Base-by-base conservation (phyloP, 73 alveolate species). In the Paramecium primaurelia region DNA sequence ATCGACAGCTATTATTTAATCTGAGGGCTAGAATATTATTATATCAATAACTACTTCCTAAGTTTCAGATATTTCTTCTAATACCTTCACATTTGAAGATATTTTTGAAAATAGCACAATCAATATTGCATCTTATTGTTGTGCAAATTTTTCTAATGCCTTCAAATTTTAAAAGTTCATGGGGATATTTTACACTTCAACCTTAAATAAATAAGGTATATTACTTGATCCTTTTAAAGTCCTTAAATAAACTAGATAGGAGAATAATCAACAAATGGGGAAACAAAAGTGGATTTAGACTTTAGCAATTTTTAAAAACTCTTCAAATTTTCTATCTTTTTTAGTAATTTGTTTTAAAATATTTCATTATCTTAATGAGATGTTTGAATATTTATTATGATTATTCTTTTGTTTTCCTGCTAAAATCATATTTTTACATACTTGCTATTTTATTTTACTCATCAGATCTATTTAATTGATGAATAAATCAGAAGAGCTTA, bases 61-160 rank as follows among this genome's bases (percentile, higher is more conserved):
- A 16, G 91, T 80, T 8, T 40, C 71, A 44, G 42, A 3, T 4
- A 80, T 80, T 45, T 80, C 91, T 47, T 42, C 91, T 18, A 80
- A 25, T n/a, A 80, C 36, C 75, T 80, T 80, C 7, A 80, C 71
- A 80, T 80, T 80, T 2, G 91, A 44, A 18, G 91, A 80, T 38
- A 80, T 80, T 42, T 47, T 80, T 16, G 91, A 80, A 26, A 80
- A 80, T 26, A 80, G 12, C 25, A 80, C 58, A 30, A 80, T 14
- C 25, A 80, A 32, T 0, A 80, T 80, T 4, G n/a, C 40, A 80
- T 49, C 75, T 14, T 36, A 6, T 49, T 80, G 32, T 47, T 80
- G 6, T 1, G 58, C 12, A 25, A 28, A 42, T 42, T 80, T 28
- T 9, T 49, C 75, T 1, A 80, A 12, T 20, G 25, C 47, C n/a